Evolutionary conservation across 441 rosid genomes (phyloP), one percentile per base, ranked within the genome.

Genomic region (Croton laevigatus): DNA sequence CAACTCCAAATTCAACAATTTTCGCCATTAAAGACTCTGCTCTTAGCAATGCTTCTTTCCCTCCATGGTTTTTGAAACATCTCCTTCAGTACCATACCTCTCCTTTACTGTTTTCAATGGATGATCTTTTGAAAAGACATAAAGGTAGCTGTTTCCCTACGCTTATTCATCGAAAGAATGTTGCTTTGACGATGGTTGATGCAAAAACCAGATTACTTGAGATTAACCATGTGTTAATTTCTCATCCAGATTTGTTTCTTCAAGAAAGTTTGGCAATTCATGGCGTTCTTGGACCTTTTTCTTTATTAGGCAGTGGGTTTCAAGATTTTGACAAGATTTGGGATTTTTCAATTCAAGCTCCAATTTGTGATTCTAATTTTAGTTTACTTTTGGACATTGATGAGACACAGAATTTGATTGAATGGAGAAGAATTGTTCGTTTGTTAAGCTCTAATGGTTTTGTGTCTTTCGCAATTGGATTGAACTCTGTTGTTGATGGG

Each of bases 81-180:
- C 81, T 91, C 63, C 85, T 94, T 58, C 96, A 81, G 27, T 91
- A 91, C 76, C 97, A 90, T 70, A 80, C 87, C n/a, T 78, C 83
- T 45, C 84, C 95, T 49, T 55, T 78, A 61, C 72, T 32, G 45
- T 87, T 91, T 55, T 69, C 95, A 17, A 71, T 84, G 84, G 72
- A 70, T 0, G 87, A 87, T 19, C 84, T 94, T 45, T 73, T 87
- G 40, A 71, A 77, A 60, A 80, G 70, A 23, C 79, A 81, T 72
- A 80, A 57, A 58, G 86, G 86, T 9, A 79, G 78, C 22, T 89
- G 94, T 82, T 70, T 91, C 62, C 86, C 89, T 0, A 88, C 98
- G 19, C 84, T 87, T 72, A 75, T 87, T 67, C 74, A 3, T 48
- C 64, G 66, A 59, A 87, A 87, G 83, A 87, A 74, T 20, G 20